Evolutionary conservation across 2,329 filamentous ascomycete species (phyloP).

Genomic region (Diaporthe citriasiana): DNA sequence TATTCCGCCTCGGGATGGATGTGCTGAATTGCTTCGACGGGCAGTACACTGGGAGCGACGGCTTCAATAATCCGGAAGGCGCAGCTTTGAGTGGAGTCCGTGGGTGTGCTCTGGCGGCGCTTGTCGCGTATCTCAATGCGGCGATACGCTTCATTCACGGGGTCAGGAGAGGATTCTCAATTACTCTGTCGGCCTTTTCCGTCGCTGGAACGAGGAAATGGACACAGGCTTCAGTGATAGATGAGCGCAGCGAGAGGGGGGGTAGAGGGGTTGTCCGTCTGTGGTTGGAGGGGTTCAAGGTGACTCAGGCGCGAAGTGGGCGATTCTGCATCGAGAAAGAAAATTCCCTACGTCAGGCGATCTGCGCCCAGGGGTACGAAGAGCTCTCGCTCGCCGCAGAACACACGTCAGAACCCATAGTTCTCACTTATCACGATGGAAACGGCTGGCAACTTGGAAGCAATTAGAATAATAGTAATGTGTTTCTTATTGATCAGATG

Average conservation of each 20-base stretch:
- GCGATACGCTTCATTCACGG: slow-evolving; percentile 39
- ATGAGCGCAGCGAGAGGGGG: background rate
- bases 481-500: slow-evolving; percentile 29
- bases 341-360: slow-evolving; percentile 27
- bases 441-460: background rate
- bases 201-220: slow-evolving; percentile 33
- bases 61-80: slow-evolving; percentile 6
- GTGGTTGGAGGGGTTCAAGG: background rate
- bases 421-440: background rate
- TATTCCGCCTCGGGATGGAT: slow-evolving; percentile 1
- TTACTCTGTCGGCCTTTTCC: slow-evolving; percentile 6
- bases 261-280: slow-evolving; percentile 21
- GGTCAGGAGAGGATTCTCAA: background rate
- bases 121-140: slow-evolving; percentile 33
- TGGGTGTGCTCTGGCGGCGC: slow-evolving; percentile 35
- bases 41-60: background rate
- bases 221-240: slow-evolving; percentile 13
- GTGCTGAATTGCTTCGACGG: slow-evolving; percentile 4
- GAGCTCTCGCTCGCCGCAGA: background rate
- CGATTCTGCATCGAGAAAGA: slow-evolving; percentile 19
- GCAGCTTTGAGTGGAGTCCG: slow-evolving; percentile 15
- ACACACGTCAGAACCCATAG: background rate
- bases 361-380: background rate
- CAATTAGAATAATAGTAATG: slow-evolving; percentile 18
- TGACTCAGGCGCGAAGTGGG: slow-evolving; percentile 36